Evolutionary conservation across 192 early-diverging fungal species (phyloP).

Genomic region (Coemansia sp.): DNA sequence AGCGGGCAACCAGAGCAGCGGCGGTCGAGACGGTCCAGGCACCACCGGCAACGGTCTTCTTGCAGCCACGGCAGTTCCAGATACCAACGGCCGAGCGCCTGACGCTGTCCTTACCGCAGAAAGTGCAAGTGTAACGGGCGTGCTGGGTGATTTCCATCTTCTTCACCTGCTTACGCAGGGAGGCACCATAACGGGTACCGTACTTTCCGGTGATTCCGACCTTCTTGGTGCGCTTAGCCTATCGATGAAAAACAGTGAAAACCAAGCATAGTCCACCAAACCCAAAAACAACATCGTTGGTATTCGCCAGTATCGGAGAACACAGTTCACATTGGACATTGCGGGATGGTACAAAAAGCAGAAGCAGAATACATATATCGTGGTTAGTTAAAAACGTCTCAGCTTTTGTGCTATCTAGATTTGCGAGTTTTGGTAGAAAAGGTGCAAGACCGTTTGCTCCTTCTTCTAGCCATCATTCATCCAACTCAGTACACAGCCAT

Average conservation of each 20-base stretch:
- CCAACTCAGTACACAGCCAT: background rate
- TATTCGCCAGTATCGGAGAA: too few relatives aligned
- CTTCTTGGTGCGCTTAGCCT: conserved; percentile 97
- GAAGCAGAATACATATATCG: too few relatives aligned
- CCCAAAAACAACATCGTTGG: background rate
- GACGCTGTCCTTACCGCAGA: conserved; percentile 99
- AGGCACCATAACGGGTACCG: conserved; percentile 99
- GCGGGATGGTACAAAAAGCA: too few relatives aligned
- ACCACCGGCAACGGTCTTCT: conserved; percentile 93
- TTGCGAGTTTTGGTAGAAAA: background rate
- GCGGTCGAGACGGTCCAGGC: conserved; percentile 90
- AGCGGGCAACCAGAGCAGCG: conserved; percentile 87
- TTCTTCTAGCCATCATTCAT: background rate
- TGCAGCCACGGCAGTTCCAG: conserved; percentile 98
- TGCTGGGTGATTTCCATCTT: conserved; percentile 99
- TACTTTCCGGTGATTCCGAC: conserved; percentile 99
- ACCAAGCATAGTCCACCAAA: background rate
- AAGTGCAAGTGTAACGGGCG: conserved; percentile 98
- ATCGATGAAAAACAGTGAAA: conserved; percentile 21
- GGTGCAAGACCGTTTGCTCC: background rate
- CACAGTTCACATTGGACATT: too few relatives aligned
- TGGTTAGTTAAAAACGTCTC: too few relatives aligned
- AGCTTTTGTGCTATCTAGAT: background rate
- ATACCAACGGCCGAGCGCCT: conserved; percentile 95
- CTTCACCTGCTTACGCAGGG: conserved; percentile 95